These are phyloP conservation scores for Pinus taeda DNA, from an alignment of 75 land plant species.

Conservation along the genomic window DNA sequence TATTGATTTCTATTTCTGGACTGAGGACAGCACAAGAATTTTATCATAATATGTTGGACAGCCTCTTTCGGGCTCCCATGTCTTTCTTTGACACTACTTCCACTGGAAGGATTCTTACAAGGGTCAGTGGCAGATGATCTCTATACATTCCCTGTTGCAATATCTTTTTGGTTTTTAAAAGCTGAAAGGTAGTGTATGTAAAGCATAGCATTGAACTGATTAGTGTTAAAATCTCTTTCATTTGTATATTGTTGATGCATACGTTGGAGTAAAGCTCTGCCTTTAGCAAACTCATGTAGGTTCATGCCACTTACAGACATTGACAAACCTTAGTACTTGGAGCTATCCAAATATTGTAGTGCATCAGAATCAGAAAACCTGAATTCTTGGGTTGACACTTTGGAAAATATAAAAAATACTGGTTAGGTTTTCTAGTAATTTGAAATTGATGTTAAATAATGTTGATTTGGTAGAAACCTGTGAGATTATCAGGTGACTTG, in stretches of 20 bases:
- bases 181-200: too few relatives aligned
- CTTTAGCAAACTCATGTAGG: neutral
- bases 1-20: conserved; percentile 20
- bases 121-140: conserved; percentile 20
- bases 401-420: neutral
- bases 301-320: too few relatives aligned
- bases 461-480: neutral
- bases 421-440: neutral
- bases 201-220: too few relatives aligned
- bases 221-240: neutral
- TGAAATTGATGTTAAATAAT: neutral
- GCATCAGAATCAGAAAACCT: neutral
- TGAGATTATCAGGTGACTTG: neutral
- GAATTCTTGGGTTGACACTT: neutral
- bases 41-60: conserved; percentile 30
- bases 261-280: neutral
- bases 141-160: neutral
- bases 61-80: conserved; percentile 39
- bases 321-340: too few relatives aligned
- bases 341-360: too few relatives aligned
- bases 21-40: conserved; percentile 38
- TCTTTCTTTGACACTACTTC: conserved; percentile 50
- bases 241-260: neutral
- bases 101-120: conserved; percentile 37
- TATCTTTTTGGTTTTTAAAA: neutral